Percentiles rank a stretch among this genome's conserved stretches.
These are phyloP conservation scores for Amoebophrya sp. DNA, from an alignment of 169 alveolate species.

Conservation along the genomic window DNA sequence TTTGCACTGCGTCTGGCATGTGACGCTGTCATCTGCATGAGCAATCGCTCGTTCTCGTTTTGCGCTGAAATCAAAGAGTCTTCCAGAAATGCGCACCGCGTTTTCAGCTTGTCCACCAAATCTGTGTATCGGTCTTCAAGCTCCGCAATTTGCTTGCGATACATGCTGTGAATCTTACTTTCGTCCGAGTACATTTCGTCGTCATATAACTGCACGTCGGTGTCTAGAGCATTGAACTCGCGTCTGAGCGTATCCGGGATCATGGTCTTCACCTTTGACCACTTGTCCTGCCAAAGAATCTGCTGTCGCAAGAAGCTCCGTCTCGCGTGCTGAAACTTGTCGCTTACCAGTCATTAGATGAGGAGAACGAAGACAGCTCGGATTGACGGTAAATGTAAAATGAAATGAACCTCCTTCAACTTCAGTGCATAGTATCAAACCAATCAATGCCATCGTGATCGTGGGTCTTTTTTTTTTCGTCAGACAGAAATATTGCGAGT, in stretches of 20 bases:
- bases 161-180: neutral
- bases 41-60: constrained; percentile 1
- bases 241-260: neutral
- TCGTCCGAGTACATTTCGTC: constrained; percentile 16
- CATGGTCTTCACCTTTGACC: neutral
- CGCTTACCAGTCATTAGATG: no score
- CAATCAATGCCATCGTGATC: no score
- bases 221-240: neutral
- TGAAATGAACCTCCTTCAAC: no score
- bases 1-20: no score
- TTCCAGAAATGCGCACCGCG: neutral
- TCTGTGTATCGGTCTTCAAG: neutral
- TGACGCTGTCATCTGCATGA: neutral
- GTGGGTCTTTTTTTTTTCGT: no score
- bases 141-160: neutral
- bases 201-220: neutral
- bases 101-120: neutral
- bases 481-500: no score
- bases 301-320: neutral
- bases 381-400: no score
- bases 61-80: neutral
- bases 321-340: neutral
- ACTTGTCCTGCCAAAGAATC: constrained; percentile 19
- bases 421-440: no score
- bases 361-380: no score